phyloP scores from a whole-genome alignment of 805 yeast species.

The Vanderwaltozyma verrucispora region DNA sequence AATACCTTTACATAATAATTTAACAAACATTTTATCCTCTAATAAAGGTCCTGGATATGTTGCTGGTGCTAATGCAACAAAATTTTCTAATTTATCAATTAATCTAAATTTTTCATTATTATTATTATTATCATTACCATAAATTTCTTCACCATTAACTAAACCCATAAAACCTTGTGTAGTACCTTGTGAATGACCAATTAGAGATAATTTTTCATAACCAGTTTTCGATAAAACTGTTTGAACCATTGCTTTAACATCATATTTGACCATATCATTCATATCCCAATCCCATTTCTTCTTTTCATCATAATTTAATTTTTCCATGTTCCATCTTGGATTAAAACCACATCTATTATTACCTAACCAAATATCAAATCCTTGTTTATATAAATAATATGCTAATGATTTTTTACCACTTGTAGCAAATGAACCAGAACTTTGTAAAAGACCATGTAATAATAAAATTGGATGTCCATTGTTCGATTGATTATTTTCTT shows the following conservation, averaged over 20 bases:
- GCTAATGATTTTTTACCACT: conserved; percentile 73
- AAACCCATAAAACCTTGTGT: conserved; percentile 70
- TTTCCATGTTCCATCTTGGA: conserved; percentile 46
- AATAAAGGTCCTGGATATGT: conserved; percentile 75
- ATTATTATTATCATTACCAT: conserved; percentile 10
- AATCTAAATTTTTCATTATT: conserved; percentile 16
- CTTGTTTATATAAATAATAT: conserved; percentile 38
- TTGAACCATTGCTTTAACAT: conserved; percentile 62
- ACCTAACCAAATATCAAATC: conserved; percentile 87
- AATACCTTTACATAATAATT: conserved; percentile 44
- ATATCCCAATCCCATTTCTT: conserved; percentile 91
- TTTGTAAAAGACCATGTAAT: conserved; percentile 81
- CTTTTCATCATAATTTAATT: conserved; percentile 6
- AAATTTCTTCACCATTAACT: conserved; percentile 31
- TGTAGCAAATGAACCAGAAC: conserved; percentile 76
- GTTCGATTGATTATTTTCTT: conserved; percentile 12
- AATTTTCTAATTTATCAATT: conserved; percentile 48
- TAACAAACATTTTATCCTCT: conserved; percentile 47
- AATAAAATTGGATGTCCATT: conserved; percentile 54
- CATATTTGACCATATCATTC: conserved; percentile 65
- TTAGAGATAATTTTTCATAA: conserved; percentile 41
- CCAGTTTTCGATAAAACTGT: conserved; percentile 38
- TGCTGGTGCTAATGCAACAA: conserved; percentile 82
- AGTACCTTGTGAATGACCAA: conserved; percentile 92
- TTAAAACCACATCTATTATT: conserved; percentile 82